Conservation (phyloP, 257 asterid genomes). For the Nicotiana noctiflora region DNA sequence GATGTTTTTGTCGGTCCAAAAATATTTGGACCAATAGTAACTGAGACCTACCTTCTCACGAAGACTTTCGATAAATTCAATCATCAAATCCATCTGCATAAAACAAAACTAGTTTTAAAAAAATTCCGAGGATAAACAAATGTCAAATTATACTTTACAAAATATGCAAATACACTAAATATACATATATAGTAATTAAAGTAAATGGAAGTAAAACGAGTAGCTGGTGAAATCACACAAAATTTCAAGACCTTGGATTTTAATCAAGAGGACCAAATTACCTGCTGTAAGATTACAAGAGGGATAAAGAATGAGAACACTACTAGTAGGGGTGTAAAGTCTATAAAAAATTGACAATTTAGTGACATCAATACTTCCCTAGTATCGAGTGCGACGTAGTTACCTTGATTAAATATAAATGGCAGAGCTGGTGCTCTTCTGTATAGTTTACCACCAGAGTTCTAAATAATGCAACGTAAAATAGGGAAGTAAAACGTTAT, state of each 20-base stretch:
- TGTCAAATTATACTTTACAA: not conserved
- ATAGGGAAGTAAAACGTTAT: not conserved
- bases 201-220: not conserved
- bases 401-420: not conserved
- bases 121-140: not conserved
- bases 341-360: not conserved
- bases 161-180: not conserved
- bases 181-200: not conserved
- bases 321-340: not conserved
- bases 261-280: no score
- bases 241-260: no score
- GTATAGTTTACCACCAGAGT: not conserved
- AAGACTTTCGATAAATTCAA: not conserved
- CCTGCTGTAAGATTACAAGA: no score
- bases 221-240: no score
- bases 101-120: not conserved
- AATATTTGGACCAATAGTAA: not conserved
- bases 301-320: no score
- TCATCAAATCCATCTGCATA: not conserved
- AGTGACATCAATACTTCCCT: no score
- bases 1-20: not conserved
- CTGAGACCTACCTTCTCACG: not conserved
- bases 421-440: not conserved
- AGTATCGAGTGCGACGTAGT: no score
- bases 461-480: not conserved